Conservation (phyloP, 83 land plant species). For the Diphasiastrum complanatum region DNA sequence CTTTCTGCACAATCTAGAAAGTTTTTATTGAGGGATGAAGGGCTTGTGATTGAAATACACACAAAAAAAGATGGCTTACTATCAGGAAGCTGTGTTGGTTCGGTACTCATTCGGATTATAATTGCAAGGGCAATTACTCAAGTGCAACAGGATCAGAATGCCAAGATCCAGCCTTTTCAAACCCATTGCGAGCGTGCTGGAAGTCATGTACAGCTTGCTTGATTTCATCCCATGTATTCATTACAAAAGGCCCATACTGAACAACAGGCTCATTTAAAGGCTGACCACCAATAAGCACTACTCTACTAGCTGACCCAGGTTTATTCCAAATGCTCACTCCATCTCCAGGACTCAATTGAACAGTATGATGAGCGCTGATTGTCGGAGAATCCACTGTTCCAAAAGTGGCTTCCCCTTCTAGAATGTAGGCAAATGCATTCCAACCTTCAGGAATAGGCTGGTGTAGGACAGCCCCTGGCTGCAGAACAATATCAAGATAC, state of each 20-base stretch:
- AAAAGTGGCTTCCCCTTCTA: conserved; percentile 64
- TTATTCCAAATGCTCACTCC: conserved; percentile 77
- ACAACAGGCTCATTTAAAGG: conserved; percentile 77
- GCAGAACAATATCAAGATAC: conserved; percentile 75
- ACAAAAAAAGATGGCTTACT: no score
- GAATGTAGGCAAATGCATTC: conserved; percentile 67
- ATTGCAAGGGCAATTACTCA: no score
- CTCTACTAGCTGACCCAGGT: conserved; percentile 37
- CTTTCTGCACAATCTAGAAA: no score
- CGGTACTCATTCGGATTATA: no score
- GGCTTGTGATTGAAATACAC: no score
- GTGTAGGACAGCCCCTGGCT: conserved; percentile 50
- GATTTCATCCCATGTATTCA: conserved; percentile 79
- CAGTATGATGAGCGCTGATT: conserved; percentile 43
- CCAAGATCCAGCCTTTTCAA: conserved; percentile 55
- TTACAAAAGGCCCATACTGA: conserved; percentile 85
- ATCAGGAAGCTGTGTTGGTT: no score
- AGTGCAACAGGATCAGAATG: conserved; percentile 13
- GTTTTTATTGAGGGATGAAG: no score
- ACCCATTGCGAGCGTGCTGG: conserved; percentile 53
- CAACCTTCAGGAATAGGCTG: conserved; percentile 68
- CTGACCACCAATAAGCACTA: conserved; percentile 71
- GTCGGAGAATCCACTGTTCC: conserved; percentile 39
- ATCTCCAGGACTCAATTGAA: conserved; percentile 56
- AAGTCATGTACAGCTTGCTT: conserved; percentile 67